A percentile compares a stretch with the other conserved stretches of the same genome.
These are phyloP conservation scores for Ophiostoma sp. DNA, from an alignment of 2,329 filamentous ascomycete genomes.

Conservation along the genomic window DNA sequence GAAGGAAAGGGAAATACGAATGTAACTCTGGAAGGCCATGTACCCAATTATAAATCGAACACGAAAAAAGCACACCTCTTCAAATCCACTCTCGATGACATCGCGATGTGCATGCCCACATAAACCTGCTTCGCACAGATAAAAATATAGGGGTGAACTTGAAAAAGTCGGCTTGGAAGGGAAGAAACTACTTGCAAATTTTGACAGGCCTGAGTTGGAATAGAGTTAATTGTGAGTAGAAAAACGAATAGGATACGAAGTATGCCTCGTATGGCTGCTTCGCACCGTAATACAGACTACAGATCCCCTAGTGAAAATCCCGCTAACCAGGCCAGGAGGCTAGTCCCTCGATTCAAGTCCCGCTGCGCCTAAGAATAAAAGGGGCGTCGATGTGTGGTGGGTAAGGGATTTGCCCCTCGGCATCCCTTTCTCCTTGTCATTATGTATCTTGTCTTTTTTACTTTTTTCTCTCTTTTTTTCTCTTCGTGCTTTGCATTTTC, in stretches of 20 bases:
- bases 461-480: neutral
- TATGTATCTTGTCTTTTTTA: neutral
- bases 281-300: neutral
- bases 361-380: neutral
- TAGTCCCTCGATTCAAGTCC: neutral
- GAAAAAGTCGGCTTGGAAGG: neutral
- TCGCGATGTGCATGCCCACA: neutral
- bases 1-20: neutral
- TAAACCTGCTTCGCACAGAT: constrained; percentile 4
- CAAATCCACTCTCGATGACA: constrained; percentile 4
- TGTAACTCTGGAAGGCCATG: neutral
- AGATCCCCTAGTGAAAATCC: neutral
- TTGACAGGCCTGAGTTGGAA: neutral
- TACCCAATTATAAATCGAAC: constrained; percentile 3
- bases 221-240: constrained; percentile 10
- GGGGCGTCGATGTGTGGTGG: neutral
- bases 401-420: constrained; percentile 4
- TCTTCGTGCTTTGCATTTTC: neutral
- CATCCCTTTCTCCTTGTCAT: neutral
- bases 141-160: neutral
- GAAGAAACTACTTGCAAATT: neutral
- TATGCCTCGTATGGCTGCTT: neutral
- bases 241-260: neutral
- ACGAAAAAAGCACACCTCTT: neutral
- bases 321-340: neutral